These are phyloP conservation scores for Penicillium sclerotiorum DNA, from an alignment of 2,329 filamentous ascomycete species.

Conservation along the genomic window DNA sequence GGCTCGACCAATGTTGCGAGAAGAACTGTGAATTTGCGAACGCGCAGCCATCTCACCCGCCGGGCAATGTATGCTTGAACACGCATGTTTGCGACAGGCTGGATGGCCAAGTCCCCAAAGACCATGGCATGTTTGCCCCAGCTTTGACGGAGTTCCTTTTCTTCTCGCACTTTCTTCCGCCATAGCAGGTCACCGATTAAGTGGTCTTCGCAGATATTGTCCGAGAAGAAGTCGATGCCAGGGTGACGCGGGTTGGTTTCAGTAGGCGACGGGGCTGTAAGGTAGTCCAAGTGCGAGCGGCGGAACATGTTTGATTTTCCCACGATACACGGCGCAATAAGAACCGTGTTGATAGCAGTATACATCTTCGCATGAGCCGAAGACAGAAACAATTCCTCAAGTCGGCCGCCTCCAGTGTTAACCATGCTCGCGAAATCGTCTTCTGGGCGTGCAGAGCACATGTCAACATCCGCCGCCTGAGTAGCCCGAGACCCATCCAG, in stretches of 20 bases:
- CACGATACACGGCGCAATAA: constrained; percentile 87
- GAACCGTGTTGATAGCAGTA: constrained; percentile 90
- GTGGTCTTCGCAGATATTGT: constrained; percentile 97
- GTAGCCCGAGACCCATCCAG: constrained; percentile 24
- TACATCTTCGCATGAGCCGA: constrained; percentile 97
- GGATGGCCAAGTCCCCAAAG: constrained; percentile 82
- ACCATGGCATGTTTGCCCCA: constrained; percentile 81
- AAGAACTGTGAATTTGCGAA: constrained; percentile 90
- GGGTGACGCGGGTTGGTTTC: constrained; percentile 49
- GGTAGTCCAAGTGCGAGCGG: constrained; percentile 79
- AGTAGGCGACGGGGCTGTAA: constrained; percentile 61
- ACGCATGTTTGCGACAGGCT: constrained; percentile 83
- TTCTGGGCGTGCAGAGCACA: constrained; percentile 21
- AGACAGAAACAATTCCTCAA: constrained; percentile 94
- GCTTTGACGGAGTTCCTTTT: constrained; percentile 39
- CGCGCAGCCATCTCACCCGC: constrained; percentile 85
- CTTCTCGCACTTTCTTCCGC: constrained; percentile 53
- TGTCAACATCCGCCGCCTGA: constrained; percentile 5
- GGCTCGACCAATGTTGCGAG: constrained; percentile 89
- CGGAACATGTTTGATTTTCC: constrained; percentile 99
- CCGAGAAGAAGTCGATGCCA: constrained; percentile 90
- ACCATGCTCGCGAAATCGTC: constrained; percentile 24
- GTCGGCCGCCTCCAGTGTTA: constrained; percentile 69
- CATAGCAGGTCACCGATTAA: constrained; percentile 91
- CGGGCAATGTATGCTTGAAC: constrained; percentile 76